Percentiles rank a stretch among this genome's conserved stretches.
phyloP scores from a whole-genome alignment of 1,139 yeast genomes.

The Taiozyma onychis region DNA sequence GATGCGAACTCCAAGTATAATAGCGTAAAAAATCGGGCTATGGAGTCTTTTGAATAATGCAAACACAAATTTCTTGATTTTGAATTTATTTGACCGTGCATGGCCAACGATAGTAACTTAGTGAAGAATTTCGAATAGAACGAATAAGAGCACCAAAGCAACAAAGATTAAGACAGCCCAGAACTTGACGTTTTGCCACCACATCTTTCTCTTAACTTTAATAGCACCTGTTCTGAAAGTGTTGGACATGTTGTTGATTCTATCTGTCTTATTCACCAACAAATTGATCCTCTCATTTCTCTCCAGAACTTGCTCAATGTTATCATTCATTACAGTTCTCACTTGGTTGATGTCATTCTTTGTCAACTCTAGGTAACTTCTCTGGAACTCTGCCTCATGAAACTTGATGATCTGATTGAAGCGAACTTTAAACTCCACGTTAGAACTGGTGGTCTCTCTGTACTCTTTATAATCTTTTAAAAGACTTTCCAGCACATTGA shows the following conservation, averaged over 20 bases:
- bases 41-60: too few relatives aligned
- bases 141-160: slow-evolving; percentile 4
- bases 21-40: too few relatives aligned
- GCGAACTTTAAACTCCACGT: slow-evolving; percentile 18
- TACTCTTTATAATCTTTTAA: slow-evolving; percentile 17
- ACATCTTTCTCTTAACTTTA: slow-evolving; percentile 54
- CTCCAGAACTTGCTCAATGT: slow-evolving; percentile 57
- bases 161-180: slow-evolving; percentile 17
- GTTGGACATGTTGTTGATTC: slow-evolving; percentile 60
- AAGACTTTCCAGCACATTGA: slow-evolving; percentile 18
- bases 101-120: not conserved
- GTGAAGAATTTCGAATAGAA: slow-evolving; percentile 2
- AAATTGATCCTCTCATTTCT: slow-evolving; percentile 72
- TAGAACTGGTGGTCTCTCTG: slow-evolving; percentile 6
- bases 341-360: slow-evolving; percentile 21
- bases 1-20: too few relatives aligned
- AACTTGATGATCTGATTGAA: slow-evolving; percentile 22
- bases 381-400: slow-evolving; percentile 18
- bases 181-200: slow-evolving; percentile 52
- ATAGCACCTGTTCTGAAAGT: slow-evolving; percentile 66
- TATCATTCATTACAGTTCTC: slow-evolving; percentile 49
- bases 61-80: too few relatives aligned
- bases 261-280: slow-evolving; percentile 77
- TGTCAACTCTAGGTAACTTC: slow-evolving; percentile 12
- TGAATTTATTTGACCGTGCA: too few relatives aligned